These are phyloP conservation scores for Melastoma malabathricum DNA, from an alignment of 345 rosid species.

Conservation along the genomic window DNA sequence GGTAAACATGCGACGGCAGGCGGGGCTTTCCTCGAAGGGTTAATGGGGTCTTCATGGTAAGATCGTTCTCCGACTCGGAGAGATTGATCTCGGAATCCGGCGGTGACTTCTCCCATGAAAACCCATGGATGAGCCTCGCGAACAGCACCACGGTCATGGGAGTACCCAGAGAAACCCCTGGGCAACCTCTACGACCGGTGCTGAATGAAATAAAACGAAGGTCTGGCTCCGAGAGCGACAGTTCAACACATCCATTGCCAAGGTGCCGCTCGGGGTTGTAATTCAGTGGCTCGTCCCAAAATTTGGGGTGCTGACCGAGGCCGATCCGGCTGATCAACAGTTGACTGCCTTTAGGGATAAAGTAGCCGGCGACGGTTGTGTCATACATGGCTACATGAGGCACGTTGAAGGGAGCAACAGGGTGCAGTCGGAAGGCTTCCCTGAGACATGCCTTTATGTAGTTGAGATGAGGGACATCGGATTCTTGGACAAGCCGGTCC, in stretches of 20 bases:
- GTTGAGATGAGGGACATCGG: conserved; percentile 15
- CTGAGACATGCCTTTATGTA: conserved; percentile 17
- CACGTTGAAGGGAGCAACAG: conserved; percentile 9
- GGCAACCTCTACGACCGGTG: conserved; percentile 10
- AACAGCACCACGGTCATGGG: conserved; percentile 8
- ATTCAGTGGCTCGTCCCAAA: conserved; percentile 18
- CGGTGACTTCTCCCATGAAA: conserved; percentile 3
- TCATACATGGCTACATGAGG: conserved; percentile 19
- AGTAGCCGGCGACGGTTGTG: conserved; percentile 19
- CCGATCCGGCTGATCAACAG: conserved; percentile 15
- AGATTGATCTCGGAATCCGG: conserved; percentile 1
- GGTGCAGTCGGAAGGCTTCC: conserved; percentile 18
- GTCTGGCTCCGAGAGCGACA: conserved; percentile 11
- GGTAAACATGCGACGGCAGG: conserved; percentile 11
- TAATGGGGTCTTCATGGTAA: conserved; percentile 3
- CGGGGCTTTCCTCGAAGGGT: conserved; percentile 1
- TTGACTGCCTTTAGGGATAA: conserved; percentile 23
- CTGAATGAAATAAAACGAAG: conserved; percentile 10
- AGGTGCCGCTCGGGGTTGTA: conserved; percentile 25
- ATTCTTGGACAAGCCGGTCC: conserved; percentile 20
- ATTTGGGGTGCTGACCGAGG: conserved; percentile 20
- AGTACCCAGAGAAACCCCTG: conserved; percentile 3
- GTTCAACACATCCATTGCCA: background rate
- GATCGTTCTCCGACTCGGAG: background rate
- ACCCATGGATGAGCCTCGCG: conserved; percentile 12